These are phyloP conservation scores for Biscutella laevigata DNA, from an alignment of 441 rosid species.

Conservation along the genomic window DNA sequence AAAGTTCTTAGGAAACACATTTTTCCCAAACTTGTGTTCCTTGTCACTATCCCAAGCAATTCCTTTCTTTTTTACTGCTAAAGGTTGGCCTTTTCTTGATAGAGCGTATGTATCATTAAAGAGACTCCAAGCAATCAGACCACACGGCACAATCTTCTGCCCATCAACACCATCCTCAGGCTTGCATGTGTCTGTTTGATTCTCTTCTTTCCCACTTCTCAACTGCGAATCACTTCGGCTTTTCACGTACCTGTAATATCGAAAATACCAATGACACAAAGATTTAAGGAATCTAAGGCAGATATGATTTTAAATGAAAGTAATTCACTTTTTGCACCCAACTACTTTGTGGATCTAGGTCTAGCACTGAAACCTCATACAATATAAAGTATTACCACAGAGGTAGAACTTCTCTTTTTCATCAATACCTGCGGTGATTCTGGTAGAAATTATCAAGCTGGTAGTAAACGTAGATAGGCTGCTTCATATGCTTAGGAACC, in stretches of 20 bases:
- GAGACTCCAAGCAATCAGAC: conserved; percentile 52
- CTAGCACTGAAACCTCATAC: not conserved
- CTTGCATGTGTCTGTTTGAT: conserved; percentile 32
- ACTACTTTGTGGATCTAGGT: not conserved
- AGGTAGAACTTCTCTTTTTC: not conserved
- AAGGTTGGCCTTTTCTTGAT: conserved; percentile 18
- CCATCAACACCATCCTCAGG: conserved; percentile 37
- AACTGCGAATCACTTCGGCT: conserved; percentile 37
- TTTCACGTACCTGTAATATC: conserved; percentile 30
- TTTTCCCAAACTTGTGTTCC: conserved; percentile 47
- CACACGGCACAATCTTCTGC: conserved; percentile 37
- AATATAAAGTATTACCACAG: not conserved
- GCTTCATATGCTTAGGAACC: conserved; percentile 74
- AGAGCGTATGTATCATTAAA: conserved; percentile 39
- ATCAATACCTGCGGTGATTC: conserved; percentile 78
- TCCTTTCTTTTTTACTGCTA: conserved; percentile 33
- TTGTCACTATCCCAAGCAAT: conserved; percentile 48
- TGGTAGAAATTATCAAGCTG: conserved; percentile 95
- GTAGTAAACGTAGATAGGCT: conserved; percentile 78
- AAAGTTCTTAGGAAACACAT: conserved; percentile 39
- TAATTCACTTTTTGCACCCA: not conserved
- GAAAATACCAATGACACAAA: not conserved
- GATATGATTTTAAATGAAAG: not conserved
- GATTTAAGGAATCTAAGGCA: not conserved
- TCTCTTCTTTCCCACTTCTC: conserved; percentile 25